Conservation (phyloP, 108 stramenopile genomes). For the Nannochloropsis granulata region DNA sequence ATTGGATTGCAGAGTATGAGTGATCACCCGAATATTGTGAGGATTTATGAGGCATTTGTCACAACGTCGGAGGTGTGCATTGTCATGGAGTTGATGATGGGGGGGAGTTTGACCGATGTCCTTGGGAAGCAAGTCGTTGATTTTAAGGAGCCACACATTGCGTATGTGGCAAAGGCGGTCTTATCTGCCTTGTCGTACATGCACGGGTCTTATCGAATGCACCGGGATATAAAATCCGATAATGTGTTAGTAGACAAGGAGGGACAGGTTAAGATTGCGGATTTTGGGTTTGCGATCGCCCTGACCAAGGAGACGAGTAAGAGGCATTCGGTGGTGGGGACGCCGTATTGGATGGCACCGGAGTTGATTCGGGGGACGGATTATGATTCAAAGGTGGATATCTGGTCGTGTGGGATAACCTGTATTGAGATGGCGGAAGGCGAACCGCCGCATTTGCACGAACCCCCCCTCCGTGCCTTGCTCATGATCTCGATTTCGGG, state of each 20-base stretch:
- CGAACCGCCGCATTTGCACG: conserved; percentile 47
- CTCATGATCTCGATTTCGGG: conserved; percentile 44
- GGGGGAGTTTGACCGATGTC: conserved; percentile 39
- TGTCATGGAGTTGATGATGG: conserved; percentile 45
- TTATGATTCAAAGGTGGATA: conserved; percentile 48
- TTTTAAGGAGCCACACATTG: conserved; percentile 43
- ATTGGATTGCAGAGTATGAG: conserved; percentile 48
- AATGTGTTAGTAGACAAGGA: conserved; percentile 43
- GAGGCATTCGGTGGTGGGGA: conserved; percentile 47
- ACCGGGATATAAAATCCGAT: conserved; percentile 53
- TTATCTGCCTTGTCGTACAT: conserved; percentile 42
- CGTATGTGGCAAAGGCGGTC: conserved; percentile 41
- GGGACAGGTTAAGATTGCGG: conserved; percentile 47
- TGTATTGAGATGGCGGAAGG: conserved; percentile 53
- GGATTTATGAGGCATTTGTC: conserved; percentile 39
- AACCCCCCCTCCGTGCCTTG: conserved; percentile 49
- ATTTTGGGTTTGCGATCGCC: conserved; percentile 50
- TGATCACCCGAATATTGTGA: conserved; percentile 45
- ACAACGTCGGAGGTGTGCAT: conserved; percentile 42
- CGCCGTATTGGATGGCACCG: conserved; percentile 57
- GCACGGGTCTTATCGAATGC: conserved; percentile 43
- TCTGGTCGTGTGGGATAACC: conserved; percentile 50
- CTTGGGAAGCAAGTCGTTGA: conserved; percentile 36
- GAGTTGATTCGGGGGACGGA: conserved; percentile 40
- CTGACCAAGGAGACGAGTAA: conserved; percentile 41